Evolutionary conservation across 2,329 filamentous ascomycete species (phyloP).

Genomic region (Torrubiella hemipterigena): DNA sequence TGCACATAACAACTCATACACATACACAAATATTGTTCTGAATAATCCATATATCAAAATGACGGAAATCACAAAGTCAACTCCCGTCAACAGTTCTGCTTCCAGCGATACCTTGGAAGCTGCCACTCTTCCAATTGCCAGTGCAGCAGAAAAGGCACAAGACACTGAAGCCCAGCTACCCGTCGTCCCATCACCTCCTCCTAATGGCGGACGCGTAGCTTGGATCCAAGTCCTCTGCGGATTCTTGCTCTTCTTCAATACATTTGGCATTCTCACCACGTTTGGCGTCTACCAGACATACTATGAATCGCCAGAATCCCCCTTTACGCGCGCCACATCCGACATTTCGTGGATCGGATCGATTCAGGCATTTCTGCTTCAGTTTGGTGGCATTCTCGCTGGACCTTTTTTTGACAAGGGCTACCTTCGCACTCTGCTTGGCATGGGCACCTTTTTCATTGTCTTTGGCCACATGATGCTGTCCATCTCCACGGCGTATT

Average conservation of each 20-base stretch:
- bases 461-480: conserved; percentile 45
- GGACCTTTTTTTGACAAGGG: conserved; percentile 26
- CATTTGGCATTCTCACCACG: conserved; percentile 29
- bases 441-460: conserved; percentile 22
- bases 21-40: too few species aligned
- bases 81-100: too few species aligned
- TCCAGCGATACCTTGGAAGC: too few species aligned
- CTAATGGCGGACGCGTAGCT: conserved; percentile 37
- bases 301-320: conserved; percentile 29
- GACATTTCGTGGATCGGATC: conserved; percentile 21
- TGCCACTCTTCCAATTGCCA: too few species aligned
- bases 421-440: conserved; percentile 18
- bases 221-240: conserved; percentile 41
- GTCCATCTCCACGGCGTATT: conserved; percentile 24
- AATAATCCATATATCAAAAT: too few species aligned
- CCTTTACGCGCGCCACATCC: conserved; percentile 13
- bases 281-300: conserved; percentile 46
- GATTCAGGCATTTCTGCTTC: conserved; percentile 21
- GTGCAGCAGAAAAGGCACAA: too few species aligned
- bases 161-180: too few species aligned
- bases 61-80: too few species aligned
- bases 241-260: conserved; percentile 43
- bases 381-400: conserved; percentile 19
- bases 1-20: too few species aligned
- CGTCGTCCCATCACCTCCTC: conserved; percentile 8